Conservation (phyloP, 352 stramenopile species). For the Globisporangium echinulatum region DNA sequence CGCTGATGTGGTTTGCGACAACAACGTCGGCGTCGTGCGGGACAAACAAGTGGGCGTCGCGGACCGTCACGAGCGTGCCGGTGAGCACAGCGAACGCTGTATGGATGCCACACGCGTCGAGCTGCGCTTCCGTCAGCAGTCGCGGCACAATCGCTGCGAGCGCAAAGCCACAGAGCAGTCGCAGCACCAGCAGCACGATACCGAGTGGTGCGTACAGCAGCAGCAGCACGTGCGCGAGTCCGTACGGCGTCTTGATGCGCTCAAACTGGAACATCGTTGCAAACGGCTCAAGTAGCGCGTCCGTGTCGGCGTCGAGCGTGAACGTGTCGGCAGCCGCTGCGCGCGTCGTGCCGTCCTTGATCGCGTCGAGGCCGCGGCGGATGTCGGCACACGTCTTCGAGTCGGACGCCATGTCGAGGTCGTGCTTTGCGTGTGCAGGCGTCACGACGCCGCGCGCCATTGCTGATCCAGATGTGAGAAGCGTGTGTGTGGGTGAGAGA, state of each 20-base stretch:
- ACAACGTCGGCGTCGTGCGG: constrained; percentile 31
- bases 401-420: constrained; percentile 28
- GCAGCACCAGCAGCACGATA: constrained; percentile 36
- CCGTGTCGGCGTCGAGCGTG: constrained; percentile 19
- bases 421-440: constrained; percentile 5
- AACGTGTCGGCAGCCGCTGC: constrained; percentile 3
- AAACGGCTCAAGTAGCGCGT: constrained; percentile 33
- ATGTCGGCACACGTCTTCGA: constrained; percentile 16
- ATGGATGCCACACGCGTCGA: constrained; percentile 37
- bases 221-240: constrained; percentile 34
- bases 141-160: constrained; percentile 37
- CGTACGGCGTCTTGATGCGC: constrained; percentile 45
- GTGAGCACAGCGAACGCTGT: constrained; percentile 33
- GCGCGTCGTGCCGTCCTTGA: constrained; percentile 18
- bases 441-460: constrained; percentile 9
- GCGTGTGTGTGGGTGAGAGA: not conserved
- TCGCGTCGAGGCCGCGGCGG: constrained; percentile 22
- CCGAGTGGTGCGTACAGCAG: constrained; percentile 56
- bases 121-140: constrained; percentile 37
- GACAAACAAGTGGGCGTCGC: constrained; percentile 31
- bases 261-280: constrained; percentile 67
- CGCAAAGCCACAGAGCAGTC: constrained; percentile 27
- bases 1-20: constrained; percentile 71
- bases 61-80: constrained; percentile 35
- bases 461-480: not conserved